Conservation (phyloP, 805 yeast species). For the Kodamaea kakaduensis region DNA sequence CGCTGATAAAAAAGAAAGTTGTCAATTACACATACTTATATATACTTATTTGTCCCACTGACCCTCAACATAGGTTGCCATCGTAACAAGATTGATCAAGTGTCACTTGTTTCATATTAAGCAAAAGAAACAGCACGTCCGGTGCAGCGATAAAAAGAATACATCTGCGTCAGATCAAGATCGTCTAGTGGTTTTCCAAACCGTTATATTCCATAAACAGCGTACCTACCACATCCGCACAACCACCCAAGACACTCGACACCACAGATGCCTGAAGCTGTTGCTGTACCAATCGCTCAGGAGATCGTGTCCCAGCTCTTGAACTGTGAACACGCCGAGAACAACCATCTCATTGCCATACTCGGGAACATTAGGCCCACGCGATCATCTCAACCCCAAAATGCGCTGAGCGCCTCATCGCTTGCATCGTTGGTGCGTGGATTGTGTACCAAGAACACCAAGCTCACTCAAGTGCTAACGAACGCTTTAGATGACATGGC, state of each 20-base stretch:
- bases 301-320: conserved; percentile 13
- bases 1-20: conserved; percentile 1
- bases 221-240: not conserved
- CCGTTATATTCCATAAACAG: no score
- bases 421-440: conserved; percentile 36
- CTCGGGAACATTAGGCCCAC: conserved; percentile 32
- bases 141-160: no score
- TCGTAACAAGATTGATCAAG: no score
- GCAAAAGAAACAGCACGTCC: no score
- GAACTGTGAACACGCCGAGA: conserved; percentile 27
- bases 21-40: not conserved
- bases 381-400: conserved; percentile 14
- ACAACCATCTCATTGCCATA: conserved; percentile 33
- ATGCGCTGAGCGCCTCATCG: conserved; percentile 10
- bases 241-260: not conserved
- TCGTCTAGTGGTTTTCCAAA: no score
- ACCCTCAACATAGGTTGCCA: no score
- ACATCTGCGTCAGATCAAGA: no score
- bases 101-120: no score
- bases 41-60: no score
- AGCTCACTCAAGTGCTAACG: conserved; percentile 21
- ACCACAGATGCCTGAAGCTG: not conserved
- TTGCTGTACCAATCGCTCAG: conserved; percentile 5
- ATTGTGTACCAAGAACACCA: conserved; percentile 35
- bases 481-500: conserved; percentile 14